Base-by-base conservation (phyloP, 495 filamentous ascomycete genomes). In the Tuber indicum region DNA sequence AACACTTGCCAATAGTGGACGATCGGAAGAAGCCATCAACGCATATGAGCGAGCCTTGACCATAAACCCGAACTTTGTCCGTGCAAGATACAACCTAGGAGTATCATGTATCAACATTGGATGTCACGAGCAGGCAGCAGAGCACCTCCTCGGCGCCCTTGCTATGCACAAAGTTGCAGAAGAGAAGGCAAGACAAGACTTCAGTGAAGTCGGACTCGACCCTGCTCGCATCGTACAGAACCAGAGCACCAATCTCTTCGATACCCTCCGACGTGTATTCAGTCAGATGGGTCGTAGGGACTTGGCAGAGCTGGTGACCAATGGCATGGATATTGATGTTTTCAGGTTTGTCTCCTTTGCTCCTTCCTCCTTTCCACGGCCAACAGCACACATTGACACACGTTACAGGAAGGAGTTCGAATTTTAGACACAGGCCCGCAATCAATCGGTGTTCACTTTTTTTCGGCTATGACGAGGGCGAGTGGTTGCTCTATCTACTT, bases 81-180 rank as follows among this genome's bases (percentile, higher is more conserved):
- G 96, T 49, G 96, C 96, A 8, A 90, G 96, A 16, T 99, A 99
- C 86, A 99, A 99, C 85, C 90, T 99, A 12, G 96, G 96, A 58
- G 96, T 99, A 8, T 91, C 89, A 23, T 99, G 96, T 84, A 98
- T 99, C 84, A 99, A 99, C 85, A 97, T 99, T 77, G 94, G 94
- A 36, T 97, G 94, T 85, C 94, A 92, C 82, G 90, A 91, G 26
- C 93, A 98, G 86, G 96, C 96, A 0, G 96, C 96, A 6, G 92
- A 94, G 79, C 96, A 99, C 84, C 88, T 99, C n/a, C 89, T 99
- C 0, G 93, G 94, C 3, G 94, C 95, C 2, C 85, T 99, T 66
- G 90, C 90, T n/a, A 98, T 99, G 96, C 96, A 99, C 87, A 93
- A 94, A 81, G 91, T 95, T 12, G 92, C 97, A 2, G 96, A 97